Conservation (phyloP, 1,284 basidiomycete species). For the Microbotryum scabiosae region DNA sequence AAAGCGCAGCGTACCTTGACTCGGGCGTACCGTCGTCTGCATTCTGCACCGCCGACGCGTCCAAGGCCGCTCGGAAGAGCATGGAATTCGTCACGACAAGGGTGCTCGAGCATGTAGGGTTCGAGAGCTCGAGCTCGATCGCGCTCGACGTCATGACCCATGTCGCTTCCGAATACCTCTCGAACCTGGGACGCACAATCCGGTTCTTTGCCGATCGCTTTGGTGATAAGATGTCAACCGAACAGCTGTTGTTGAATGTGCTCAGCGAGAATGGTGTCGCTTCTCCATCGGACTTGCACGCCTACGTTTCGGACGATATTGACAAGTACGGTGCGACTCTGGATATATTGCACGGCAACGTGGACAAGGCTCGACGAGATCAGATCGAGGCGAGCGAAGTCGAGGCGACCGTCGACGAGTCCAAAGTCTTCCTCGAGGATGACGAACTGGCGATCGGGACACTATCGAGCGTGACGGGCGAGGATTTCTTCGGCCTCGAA, state of each 20-base stretch:
- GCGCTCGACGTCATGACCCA: constrained; percentile 73
- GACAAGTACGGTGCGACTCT: constrained; percentile 69
- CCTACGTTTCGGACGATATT: constrained; percentile 83
- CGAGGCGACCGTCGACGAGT: constrained; percentile 44
- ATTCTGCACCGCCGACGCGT: not conserved
- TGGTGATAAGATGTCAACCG: constrained; percentile 63
- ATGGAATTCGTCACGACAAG: constrained; percentile 8
- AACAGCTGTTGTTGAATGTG: constrained; percentile 88
- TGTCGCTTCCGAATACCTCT: constrained; percentile 69
- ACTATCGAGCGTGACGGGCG: constrained; percentile 78
- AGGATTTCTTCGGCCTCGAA: constrained; percentile 84
- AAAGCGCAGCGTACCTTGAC: not conserved
- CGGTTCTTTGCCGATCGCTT: constrained; percentile 74
- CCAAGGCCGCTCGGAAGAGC: not conserved
- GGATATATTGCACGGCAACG: constrained; percentile 72
- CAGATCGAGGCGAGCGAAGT: constrained; percentile 46
- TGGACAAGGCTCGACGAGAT: constrained; percentile 71
- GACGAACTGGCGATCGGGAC: constrained; percentile 59
- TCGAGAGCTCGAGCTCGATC: constrained; percentile 60
- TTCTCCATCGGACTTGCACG: constrained; percentile 64
- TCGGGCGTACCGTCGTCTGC: not conserved
- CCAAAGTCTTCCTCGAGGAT: constrained; percentile 74
- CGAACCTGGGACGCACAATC: constrained; percentile 78
- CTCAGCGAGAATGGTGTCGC: constrained; percentile 78
- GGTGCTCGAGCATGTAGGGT: constrained; percentile 75